Conservation (phyloP, 2,329 filamentous ascomycete species). For the Trichoderma sp. region DNA sequence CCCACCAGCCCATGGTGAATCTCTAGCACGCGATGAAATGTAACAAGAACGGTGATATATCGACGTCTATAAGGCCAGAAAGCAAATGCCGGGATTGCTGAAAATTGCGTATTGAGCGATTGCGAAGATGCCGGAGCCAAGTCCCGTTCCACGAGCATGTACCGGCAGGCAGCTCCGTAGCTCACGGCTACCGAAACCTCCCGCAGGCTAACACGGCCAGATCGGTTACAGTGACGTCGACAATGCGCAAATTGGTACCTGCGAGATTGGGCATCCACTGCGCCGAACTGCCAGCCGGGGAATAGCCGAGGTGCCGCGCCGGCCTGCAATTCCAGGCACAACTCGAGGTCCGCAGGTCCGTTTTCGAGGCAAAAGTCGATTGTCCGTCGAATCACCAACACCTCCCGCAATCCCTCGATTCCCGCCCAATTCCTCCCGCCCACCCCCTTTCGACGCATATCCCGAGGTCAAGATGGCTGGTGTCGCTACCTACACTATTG, state of each 20-base stretch:
- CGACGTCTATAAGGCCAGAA: not conserved
- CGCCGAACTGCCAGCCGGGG: conserved; percentile 32
- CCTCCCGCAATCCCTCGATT: conserved; percentile 23
- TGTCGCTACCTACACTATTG: conserved; percentile 53
- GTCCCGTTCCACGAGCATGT: not conserved
- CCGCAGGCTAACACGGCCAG: conserved; percentile 6
- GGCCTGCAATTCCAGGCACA: conserved; percentile 43
- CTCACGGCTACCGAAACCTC: conserved; percentile 9
- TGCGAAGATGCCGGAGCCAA: not conserved
- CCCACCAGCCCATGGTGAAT: conserved; percentile 48
- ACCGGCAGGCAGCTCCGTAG: not conserved
- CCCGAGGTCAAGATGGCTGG: conserved; percentile 42
- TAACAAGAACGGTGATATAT: not conserved
- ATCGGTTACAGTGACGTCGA: conserved; percentile 17
- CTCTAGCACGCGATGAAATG: not conserved
- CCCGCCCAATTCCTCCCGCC: conserved; percentile 9
- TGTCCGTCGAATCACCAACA: conserved; percentile 29
- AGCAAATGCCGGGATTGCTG: not conserved
- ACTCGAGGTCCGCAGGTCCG: not conserved
- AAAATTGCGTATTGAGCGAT: not conserved
- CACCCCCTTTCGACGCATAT: conserved; percentile 28
- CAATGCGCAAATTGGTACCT: not conserved
- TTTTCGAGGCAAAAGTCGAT: conserved; percentile 23
- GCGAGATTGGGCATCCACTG: conserved; percentile 15
- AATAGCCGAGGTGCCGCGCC: conserved; percentile 33